phyloP scores from a whole-genome alignment of 2,329 filamentous ascomycete genomes.

The Cytospora piceae region DNA sequence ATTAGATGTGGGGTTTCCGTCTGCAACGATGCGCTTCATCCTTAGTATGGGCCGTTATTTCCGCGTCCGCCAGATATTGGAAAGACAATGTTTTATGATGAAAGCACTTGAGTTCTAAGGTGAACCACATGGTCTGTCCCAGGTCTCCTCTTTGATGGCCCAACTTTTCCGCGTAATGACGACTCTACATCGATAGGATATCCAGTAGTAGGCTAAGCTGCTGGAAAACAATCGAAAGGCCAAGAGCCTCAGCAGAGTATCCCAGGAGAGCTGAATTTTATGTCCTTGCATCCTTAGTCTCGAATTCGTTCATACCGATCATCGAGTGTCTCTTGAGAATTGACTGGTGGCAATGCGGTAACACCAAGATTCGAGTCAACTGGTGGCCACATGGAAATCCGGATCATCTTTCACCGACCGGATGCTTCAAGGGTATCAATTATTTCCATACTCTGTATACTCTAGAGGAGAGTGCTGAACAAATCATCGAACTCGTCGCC shows the following conservation, averaged over 20 bases:
- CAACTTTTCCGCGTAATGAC: neutral
- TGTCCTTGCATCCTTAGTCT: no score
- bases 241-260: no score
- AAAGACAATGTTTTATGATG: neutral
- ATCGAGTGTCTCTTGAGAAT: no score
- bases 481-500: slow-evolving; percentile 74
- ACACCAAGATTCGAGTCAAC: neutral
- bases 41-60: neutral
- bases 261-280: no score
- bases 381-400: neutral
- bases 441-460: neutral
- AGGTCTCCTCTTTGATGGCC: neutral
- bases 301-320: no score
- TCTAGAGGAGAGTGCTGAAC: slow-evolving; percentile 63
- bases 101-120: neutral
- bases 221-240: no score
- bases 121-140: neutral
- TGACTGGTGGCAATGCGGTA: neutral
- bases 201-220: no score
- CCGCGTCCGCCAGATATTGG: neutral
- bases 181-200: no score
- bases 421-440: slow-evolving; percentile 6
- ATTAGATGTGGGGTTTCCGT: slow-evolving; percentile 21
- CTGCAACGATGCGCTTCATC: slow-evolving; percentile 8
- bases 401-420: neutral